Evolutionary conservation across 2,329 filamentous ascomycete genomes (phyloP), one percentile per base, ranked within the genome.

Genomic region (Sclerotinia sclerotiorum): DNA sequence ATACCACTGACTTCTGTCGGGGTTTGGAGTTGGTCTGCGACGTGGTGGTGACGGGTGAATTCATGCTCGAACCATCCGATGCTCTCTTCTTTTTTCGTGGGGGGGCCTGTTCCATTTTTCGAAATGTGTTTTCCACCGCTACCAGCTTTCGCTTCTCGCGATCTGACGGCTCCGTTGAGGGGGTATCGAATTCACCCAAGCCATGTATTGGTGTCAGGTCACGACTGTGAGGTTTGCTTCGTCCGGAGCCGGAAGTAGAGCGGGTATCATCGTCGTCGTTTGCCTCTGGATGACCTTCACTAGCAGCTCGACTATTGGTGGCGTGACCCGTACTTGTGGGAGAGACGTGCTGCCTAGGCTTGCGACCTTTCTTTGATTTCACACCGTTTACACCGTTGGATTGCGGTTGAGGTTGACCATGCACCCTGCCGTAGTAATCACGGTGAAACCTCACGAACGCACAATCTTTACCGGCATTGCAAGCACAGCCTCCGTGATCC

Each of bases 401-500:
- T 24, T 21, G 55, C 27, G 46, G 52, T 76, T 84, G 83, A 11
- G 79, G 76, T 67, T 85, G 87, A 21, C 61, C n/a, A 77, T 84
- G 83, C 17, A 79, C 76, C 68, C 82, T 84, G 52, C 78, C 78
- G 68, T 85, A 78, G 73, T 88, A 87, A 65, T 84, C 85, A 63
- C 85, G 82, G 74, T 88, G 85, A 72, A 90, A 90, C 27, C 86
- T 85, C 69, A 82, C 83, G 78, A 90, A 90, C 2, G 87, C 85
- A 74, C 88, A 90, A 68, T 88, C 85, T 52, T 81, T 80, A 10
- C 86, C 87, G 19, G 87, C 77, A 68, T 90, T 85, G 77, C 91
- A 94, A 5, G 91, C 91, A 78, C 91, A 94, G 24, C 90, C 91
- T 24, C 91, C 91, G 74, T 92, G 91, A 76, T 93, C 90, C 24